Evolutionary conservation across 345 rosid genomes (phyloP).

Genomic region (Populus simonii): DNA sequence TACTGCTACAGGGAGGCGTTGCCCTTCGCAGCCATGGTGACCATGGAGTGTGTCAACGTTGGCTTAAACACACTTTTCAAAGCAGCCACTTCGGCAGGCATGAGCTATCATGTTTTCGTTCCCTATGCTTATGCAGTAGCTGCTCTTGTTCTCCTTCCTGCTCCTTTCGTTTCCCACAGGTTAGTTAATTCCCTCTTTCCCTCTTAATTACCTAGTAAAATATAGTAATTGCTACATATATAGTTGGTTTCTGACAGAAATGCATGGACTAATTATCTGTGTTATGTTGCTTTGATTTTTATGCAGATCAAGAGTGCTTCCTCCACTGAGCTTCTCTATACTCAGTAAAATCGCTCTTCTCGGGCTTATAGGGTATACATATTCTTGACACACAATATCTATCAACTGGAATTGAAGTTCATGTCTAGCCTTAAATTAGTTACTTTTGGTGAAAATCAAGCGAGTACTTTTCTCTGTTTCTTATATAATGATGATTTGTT

Average conservation of each 20-base stretch:
- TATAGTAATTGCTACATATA: too few species aligned
- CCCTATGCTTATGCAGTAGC: constrained; percentile 78
- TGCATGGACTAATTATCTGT: neutral
- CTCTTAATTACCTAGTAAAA: neutral
- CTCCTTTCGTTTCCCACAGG: constrained; percentile 74
- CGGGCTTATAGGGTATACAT: constrained; percentile 69
- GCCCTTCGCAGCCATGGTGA: constrained; percentile 9
- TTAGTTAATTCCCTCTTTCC: constrained; percentile 1
- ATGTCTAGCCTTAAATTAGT: too few species aligned
- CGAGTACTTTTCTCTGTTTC: neutral
- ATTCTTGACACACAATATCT: too few species aligned
- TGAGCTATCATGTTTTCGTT: constrained; percentile 71
- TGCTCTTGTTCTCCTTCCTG: constrained; percentile 83
- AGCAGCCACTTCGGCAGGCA: constrained; percentile 75
- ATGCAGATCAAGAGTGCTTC: constrained; percentile 73
- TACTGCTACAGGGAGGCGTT: constrained; percentile 9
- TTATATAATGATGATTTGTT: neutral
- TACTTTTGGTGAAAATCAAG: too few species aligned
- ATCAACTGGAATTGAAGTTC: too few species aligned
- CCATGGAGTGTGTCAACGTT: constrained; percentile 20
- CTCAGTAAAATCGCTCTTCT: constrained; percentile 68
- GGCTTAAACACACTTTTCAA: constrained; percentile 70
- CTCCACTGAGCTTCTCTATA: constrained; percentile 61
- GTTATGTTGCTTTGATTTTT: neutral
- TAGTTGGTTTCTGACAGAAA: neutral